These are phyloP conservation scores for Nannochloropsis granulata DNA, from an alignment of 108 stramenopile species.

Conservation along the genomic window DNA sequence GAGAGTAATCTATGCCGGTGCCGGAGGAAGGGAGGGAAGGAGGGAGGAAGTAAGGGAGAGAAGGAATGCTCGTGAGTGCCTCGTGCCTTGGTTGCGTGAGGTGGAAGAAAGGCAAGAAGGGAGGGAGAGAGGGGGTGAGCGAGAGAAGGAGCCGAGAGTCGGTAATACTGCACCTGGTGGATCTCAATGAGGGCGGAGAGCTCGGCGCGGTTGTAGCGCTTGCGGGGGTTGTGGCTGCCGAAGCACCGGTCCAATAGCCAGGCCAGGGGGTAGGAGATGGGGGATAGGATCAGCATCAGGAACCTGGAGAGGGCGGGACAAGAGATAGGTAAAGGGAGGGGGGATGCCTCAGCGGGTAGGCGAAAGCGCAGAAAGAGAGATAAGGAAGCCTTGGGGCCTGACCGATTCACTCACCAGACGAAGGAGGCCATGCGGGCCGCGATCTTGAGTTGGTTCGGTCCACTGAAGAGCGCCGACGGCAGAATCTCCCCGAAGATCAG, in stretches of 20 bases:
- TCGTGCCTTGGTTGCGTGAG: too few species aligned
- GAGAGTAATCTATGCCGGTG: too few species aligned
- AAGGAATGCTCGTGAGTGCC: too few species aligned
- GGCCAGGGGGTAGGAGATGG: slow-evolving; percentile 75
- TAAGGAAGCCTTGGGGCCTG: too few species aligned
- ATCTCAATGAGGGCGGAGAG: slow-evolving; percentile 25
- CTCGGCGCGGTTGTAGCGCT: slow-evolving; percentile 28
- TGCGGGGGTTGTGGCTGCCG: neutral
- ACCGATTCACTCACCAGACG: slow-evolving; percentile 34
- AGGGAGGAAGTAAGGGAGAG: too few species aligned
- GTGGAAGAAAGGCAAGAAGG: too few species aligned
- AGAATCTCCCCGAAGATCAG: slow-evolving; percentile 52
- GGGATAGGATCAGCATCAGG: slow-evolving; percentile 56
- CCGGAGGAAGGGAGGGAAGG: too few species aligned
- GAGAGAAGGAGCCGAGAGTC: too few species aligned
- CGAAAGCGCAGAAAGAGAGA: too few species aligned
- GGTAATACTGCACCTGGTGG: slow-evolving; percentile 24
- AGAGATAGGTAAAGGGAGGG: neutral
- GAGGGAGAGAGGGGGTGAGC: too few species aligned
- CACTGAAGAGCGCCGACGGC: slow-evolving; percentile 37
- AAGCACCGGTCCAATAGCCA: slow-evolving; percentile 47
- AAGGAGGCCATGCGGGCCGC: slow-evolving; percentile 58
- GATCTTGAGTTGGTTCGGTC: slow-evolving; percentile 63
- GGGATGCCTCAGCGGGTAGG: neutral
- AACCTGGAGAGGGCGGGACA: neutral